Conservation (phyloP, 345 rosid genomes). For the Pugionium cornutum region DNA sequence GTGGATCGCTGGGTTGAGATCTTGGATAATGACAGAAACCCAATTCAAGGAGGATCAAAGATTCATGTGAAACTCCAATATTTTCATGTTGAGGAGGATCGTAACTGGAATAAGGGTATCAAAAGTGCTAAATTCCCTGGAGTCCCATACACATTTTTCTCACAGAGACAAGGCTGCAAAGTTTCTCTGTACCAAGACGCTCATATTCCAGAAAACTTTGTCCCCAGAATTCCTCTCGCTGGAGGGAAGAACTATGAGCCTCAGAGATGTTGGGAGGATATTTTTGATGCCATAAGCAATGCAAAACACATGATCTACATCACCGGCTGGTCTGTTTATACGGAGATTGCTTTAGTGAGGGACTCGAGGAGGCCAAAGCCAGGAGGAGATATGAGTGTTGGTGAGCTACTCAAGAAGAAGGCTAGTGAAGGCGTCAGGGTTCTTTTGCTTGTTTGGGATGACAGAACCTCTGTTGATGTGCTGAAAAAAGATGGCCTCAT, state of each 20-base stretch:
- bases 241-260: slow-evolving; percentile 91
- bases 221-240: slow-evolving; percentile 88
- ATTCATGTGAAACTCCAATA: slow-evolving; percentile 87
- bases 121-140: slow-evolving; percentile 83
- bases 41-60: slow-evolving; percentile 66
- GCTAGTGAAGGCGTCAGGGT: slow-evolving; percentile 97
- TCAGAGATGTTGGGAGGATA: slow-evolving; percentile 97
- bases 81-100: slow-evolving; percentile 70
- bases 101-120: slow-evolving; percentile 68
- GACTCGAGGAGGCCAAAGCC: slow-evolving; percentile 97
- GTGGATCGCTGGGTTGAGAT: slow-evolving; percentile 87
- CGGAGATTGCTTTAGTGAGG: slow-evolving; percentile 80
- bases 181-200: slow-evolving; percentile 96
- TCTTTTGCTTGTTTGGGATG: slow-evolving; percentile 94
- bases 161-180: slow-evolving; percentile 86
- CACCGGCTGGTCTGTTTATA: slow-evolving; percentile 98
- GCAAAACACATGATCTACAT: slow-evolving; percentile 91
- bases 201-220: slow-evolving; percentile 83
- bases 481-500: slow-evolving; percentile 91
- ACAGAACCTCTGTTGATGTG: slow-evolving; percentile 91
- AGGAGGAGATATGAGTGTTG: slow-evolving; percentile 78
- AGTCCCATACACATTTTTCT: slow-evolving; percentile 84
- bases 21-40: slow-evolving; percentile 65
- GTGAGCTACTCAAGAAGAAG: slow-evolving; percentile 90
- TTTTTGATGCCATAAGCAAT: slow-evolving; percentile 83